Base-by-base conservation (phyloP, 371 early-diverging fungal genomes). In the Entomophthora muscae region DNA sequence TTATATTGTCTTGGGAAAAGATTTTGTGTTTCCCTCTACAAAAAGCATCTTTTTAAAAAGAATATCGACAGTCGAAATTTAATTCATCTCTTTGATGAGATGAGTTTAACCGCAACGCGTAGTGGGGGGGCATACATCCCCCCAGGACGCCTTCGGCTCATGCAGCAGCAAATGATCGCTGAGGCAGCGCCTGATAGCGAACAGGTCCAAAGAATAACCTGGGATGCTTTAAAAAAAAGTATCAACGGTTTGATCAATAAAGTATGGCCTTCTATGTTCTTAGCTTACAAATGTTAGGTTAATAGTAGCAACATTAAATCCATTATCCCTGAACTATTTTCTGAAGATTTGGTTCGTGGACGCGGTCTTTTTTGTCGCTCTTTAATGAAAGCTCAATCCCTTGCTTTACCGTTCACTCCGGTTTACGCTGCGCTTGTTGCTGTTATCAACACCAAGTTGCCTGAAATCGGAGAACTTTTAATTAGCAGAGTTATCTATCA, bases 161-260 rank as follows among this genome's bases (percentile, higher is more conserved):
- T 95, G 84, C 91, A 94, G 69, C 84, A 84, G 23, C 74, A 78
- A 23, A 27, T 29, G 28, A 5, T 53, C 5, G 12, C 31, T 13
- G 29, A 57, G 7, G 83, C 79, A 23, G 89, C 91, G 68, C 83
- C 82, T 60, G 72, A 69, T 24, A 82, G 81, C 57, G 79, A 78
- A 31, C 84, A 78, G 60, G 86, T 83, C 65, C 97, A 97, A 72
- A 85, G 95, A 17, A 83, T 91, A 70, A 83, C 81, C 30, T 97
- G 98, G 98, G 95, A 97, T 67, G 85, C 86, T 3, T 76, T 97
- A 10, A 95, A 94, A 71, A 96, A 95, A 72, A 83, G 83, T 58
- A 85, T 97, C 66, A 95, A 96, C 69, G 98, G 93, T 65, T 78
- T 89, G n/a, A 89, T 95, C 71, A 97, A 96, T 81, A 95, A 93